phyloP scores from a whole-genome alignment of 78 protist species.

The slime mould (Dictyostelium discoideum) region dicty_2.7 NC_007091.3:2011501-2012000 shows the following conservation, averaged over 20 bases:
- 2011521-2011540: no score
- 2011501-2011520: neutral
- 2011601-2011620: no score
- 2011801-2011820: neutral
- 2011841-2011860: neutral
- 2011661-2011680: neutral
- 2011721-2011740: neutral
- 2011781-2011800: neutral
- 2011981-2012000: neutral
- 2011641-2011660: neutral
- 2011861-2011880: neutral
- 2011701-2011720: neutral
- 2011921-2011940: neutral
- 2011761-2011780: neutral
- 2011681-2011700: neutral
- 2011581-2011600: no score
- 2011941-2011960: neutral
- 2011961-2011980: neutral
- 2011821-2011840: neutral
- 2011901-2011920: neutral
- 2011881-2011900: neutral
- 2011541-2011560: neutral
- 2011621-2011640: neutral
- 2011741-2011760: neutral
- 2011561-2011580: no score